Evolutionary conservation across 1,284 basidiomycete genomes (phyloP), one percentile per base, ranked within the genome.

Genomic region (Ganoderma boninense): DNA sequence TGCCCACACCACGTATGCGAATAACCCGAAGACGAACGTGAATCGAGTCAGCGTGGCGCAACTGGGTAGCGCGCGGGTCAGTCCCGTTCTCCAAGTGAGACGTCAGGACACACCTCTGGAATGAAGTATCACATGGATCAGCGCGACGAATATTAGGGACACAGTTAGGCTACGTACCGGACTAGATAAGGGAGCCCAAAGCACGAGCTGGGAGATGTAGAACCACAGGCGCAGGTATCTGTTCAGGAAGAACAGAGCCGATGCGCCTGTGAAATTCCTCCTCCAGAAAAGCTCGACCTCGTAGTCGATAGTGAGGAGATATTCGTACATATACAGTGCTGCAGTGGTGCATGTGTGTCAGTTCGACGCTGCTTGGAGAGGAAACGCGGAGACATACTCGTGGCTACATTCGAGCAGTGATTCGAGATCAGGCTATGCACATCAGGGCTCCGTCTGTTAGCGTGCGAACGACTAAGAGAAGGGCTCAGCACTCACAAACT

Each of bases 291-390:
- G 29, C 26, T 63, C 40, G 35, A 64, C 62, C 42, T 68, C 67
- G 4, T 35, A 14, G 10, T 40, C 67, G 29, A 68, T 13, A 11
- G 61, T 68, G 61, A 68, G 32, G 6, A 54, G 1, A 20, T 64
- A 68, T 6, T 68, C 67, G 54, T 68, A 68, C 14, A 68, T 40
- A 23, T 64, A 49, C 16, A 68, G n/a, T 18, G 44, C 67, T 68
- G n/a, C 11, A n/a, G 10, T 11, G 49, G 10, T 8, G 23, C n/a
- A 18, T 11, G n/a, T 23, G 11, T 13, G 49, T 52, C 8, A 52
- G 23, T 10, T 2, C 10, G 4, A 0, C 2, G 10, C 49, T 11
- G 23, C 3, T 8, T n/a, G 49, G 20, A 4, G 10, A 7, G 20
- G 20, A 20, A 20, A 52, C 11, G 49, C n/a, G 49, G 49, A 52